Percentiles rank a stretch among this genome's conserved stretches.
These are phyloP conservation scores for Pulveroboletus sp. DNA, from an alignment of 768 basidiomycete species.

Conservation along the genomic window DNA sequence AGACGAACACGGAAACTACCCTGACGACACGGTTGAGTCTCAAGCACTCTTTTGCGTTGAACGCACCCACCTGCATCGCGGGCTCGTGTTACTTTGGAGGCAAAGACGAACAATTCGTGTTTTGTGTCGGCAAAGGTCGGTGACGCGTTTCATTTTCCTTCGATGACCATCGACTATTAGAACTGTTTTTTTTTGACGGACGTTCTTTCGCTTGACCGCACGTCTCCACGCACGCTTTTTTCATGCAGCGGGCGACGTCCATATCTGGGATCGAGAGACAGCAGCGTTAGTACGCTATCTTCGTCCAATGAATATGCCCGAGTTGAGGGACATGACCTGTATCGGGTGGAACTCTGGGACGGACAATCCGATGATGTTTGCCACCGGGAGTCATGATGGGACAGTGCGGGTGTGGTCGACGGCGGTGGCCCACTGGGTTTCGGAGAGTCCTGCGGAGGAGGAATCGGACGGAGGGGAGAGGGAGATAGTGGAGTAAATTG, in stretches of 20 bases:
- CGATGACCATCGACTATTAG: background rate
- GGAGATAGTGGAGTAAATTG: background rate
- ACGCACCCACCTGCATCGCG: slow-evolving; percentile 60
- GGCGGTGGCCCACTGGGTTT: slow-evolving; percentile 8
- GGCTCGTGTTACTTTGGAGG: slow-evolving; percentile 82
- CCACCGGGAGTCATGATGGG: slow-evolving; percentile 77
- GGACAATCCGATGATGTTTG: slow-evolving; percentile 47
- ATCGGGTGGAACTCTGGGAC: slow-evolving; percentile 74
- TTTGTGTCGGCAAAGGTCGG: slow-evolving; percentile 73
- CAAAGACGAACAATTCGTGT: slow-evolving; percentile 69
- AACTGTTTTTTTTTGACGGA: background rate
- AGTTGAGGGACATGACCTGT: slow-evolving; percentile 63
- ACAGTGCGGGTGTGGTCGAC: slow-evolving; percentile 70
- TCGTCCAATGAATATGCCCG: slow-evolving; percentile 46
- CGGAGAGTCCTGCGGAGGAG: slow-evolving; percentile 18
- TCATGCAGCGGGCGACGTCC: slow-evolving; percentile 67
- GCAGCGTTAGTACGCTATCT: slow-evolving; percentile 66
- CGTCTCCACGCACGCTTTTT: too few species aligned
- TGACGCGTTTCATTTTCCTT: background rate
- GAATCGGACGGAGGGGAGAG: slow-evolving; percentile 16
- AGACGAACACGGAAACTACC: slow-evolving; percentile 26
- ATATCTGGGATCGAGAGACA: slow-evolving; percentile 82
- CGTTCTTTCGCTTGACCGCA: background rate
- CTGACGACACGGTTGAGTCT: slow-evolving; percentile 27
- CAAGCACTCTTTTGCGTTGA: slow-evolving; percentile 67